A percentile compares a stretch with the other conserved stretches of the same genome.
These are phyloP conservation scores for Ascochyta rabiei DNA, from an alignment of 2,329 filamentous ascomycete genomes.

Conservation along the genomic window DNA sequence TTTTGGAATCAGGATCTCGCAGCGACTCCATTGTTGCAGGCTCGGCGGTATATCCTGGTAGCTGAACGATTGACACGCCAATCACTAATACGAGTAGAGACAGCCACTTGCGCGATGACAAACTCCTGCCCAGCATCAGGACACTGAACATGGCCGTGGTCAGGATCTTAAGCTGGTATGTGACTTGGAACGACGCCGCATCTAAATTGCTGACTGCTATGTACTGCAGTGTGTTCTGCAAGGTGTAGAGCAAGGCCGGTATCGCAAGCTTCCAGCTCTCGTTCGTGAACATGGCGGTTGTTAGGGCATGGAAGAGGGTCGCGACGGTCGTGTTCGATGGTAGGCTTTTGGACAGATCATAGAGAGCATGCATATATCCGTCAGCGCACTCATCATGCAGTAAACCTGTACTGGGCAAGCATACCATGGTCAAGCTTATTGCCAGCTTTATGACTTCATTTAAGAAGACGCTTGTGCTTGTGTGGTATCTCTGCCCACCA, in stretches of 20 bases:
- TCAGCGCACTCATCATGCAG: not conserved
- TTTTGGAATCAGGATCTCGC: slow-evolving; percentile 55
- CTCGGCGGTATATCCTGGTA: slow-evolving; percentile 67
- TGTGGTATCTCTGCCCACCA: slow-evolving; percentile 85
- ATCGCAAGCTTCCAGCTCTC: slow-evolving; percentile 96
- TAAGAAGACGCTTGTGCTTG: slow-evolving; percentile 91
- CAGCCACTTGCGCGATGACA: slow-evolving; percentile 78
- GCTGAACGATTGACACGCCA: slow-evolving; percentile 84
- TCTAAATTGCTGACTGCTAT: slow-evolving; percentile 89
- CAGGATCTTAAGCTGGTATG: slow-evolving; percentile 94
- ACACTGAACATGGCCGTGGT: slow-evolving; percentile 89
- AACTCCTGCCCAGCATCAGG: slow-evolving; percentile 71
- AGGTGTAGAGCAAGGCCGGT: slow-evolving; percentile 83
- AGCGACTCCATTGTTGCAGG: slow-evolving; percentile 59
- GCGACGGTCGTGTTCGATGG: slow-evolving; percentile 81
- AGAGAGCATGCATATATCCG: slow-evolving; percentile 62
- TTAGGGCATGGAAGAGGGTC: slow-evolving; percentile 79
- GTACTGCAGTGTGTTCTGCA: slow-evolving; percentile 95
- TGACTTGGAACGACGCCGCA: slow-evolving; percentile 89
- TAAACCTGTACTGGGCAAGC: not conserved
- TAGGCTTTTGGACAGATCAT: slow-evolving; percentile 80
- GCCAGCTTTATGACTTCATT: slow-evolving; percentile 91
- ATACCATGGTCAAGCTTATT: slow-evolving; percentile 76
- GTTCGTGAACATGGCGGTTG: slow-evolving; percentile 79
- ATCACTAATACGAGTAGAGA: slow-evolving; percentile 78